phyloP scores from a whole-genome alignment of 1,139 yeast species.

The Zygoascus sp. region DNA sequence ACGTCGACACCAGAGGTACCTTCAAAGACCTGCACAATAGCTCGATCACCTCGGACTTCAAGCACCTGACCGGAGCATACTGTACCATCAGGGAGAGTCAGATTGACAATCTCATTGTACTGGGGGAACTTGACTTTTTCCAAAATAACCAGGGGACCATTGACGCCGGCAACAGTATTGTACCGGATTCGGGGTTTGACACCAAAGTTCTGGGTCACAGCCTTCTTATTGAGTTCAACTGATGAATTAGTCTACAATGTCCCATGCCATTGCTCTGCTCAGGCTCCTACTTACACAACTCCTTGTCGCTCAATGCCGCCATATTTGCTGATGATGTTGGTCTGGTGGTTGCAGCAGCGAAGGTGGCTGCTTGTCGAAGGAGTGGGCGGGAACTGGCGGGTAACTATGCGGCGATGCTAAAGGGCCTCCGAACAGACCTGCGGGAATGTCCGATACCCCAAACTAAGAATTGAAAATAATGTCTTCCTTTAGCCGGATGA shows the following conservation, averaged over 20 bases:
- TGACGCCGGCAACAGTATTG: conserved; percentile 96
- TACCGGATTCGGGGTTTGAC: conserved; percentile 86
- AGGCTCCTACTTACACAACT: conserved; percentile 18
- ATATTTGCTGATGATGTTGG: conserved; percentile 4
- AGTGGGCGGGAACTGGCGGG: background rate
- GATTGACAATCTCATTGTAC: conserved; percentile 91
- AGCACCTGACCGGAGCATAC: conserved; percentile 95
- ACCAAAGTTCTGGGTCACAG: conserved; percentile 86
- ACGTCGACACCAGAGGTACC: conserved; percentile 98
- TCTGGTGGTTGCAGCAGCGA: conserved; percentile 1
- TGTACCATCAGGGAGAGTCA: conserved; percentile 93
- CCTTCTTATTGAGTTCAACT: conserved; percentile 80
- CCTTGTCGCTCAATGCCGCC: conserved; percentile 16
- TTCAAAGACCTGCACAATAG: conserved; percentile 97
- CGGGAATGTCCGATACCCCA: background rate
- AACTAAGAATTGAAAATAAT: background rate
- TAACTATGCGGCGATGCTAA: background rate
- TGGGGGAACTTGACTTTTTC: conserved; percentile 97
- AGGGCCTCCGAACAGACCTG: too few relatives aligned
- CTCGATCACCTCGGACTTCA: conserved; percentile 95
- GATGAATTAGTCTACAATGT: background rate
- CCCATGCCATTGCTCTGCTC: background rate
- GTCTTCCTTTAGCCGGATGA: background rate
- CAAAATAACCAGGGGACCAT: conserved; percentile 94
- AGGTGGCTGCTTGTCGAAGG: conserved; percentile 5